A percentile compares a stretch with the other conserved stretches of the same genome.
phyloP scores from a whole-genome alignment of 371 early-diverging fungal genomes.

The Mortierella sp. region DNA sequence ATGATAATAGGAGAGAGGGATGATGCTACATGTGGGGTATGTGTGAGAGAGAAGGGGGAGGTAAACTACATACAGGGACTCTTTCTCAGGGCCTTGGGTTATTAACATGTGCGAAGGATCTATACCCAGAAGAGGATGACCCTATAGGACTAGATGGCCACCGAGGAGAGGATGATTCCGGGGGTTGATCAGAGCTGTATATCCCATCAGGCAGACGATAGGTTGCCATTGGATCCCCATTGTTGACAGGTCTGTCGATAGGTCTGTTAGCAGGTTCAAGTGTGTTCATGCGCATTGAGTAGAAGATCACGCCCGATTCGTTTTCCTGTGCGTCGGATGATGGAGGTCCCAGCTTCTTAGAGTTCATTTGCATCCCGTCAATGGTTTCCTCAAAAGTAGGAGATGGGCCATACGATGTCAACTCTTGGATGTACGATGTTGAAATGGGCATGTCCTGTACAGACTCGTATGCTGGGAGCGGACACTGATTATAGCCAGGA shows the following conservation, averaged over 20 bases:
- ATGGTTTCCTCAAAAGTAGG: not conserved
- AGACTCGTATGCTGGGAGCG: not conserved
- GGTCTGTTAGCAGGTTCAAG: not conserved
- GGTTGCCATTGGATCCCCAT: not conserved
- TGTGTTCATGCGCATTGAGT: not conserved
- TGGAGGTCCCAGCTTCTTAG: not conserved
- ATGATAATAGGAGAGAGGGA: no score
- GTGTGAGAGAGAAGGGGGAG: no score
- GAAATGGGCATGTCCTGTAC: not conserved
- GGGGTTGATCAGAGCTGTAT: no score
- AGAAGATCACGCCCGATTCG: not conserved
- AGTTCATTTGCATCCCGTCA: not conserved
- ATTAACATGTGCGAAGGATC: no score
- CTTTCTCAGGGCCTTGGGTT: no score
- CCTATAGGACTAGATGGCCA: no score
- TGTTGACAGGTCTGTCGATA: not conserved
- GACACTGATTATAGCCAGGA: not conserved
- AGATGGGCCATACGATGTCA: not conserved
- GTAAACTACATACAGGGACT: no score
- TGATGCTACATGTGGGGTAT: no score
- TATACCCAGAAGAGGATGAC: no score
- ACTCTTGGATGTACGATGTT: not conserved
- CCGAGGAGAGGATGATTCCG: no score
- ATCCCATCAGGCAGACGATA: not conserved
- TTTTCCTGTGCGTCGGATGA: not conserved